Conservation (phyloP, 2,329 filamentous ascomycete genomes). For the Samsoniella hepiali region DNA sequence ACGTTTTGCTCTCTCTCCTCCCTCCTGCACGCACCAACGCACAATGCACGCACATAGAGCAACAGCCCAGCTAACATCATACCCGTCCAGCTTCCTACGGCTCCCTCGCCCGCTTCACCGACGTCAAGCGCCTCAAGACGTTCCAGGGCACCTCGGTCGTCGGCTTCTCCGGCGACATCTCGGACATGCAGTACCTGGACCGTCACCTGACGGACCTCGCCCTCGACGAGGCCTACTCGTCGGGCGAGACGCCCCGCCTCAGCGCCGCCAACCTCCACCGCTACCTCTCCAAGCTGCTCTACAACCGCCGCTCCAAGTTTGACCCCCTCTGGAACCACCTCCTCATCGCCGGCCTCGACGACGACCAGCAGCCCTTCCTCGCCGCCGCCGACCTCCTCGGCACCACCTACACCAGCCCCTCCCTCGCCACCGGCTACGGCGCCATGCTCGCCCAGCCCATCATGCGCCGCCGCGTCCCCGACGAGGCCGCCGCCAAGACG, state of each 20-base stretch:
- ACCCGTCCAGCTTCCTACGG: constrained; percentile 78
- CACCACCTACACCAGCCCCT: constrained; percentile 84
- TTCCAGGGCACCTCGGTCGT: constrained; percentile 83
- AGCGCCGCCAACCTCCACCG: constrained; percentile 94
- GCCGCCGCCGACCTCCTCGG: constrained; percentile 89
- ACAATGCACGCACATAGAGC: background rate
- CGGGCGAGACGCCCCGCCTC: constrained; percentile 47
- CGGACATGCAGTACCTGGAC: constrained; percentile 98
- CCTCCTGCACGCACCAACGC: background rate
- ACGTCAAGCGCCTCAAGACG: constrained; percentile 89
- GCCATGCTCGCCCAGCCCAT: constrained; percentile 90
- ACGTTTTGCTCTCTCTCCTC: constrained; percentile 27
- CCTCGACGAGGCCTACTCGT: constrained; percentile 81
- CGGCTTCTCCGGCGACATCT: constrained; percentile 95
- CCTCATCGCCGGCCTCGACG: constrained; percentile 84
- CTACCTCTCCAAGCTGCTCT: constrained; percentile 94
- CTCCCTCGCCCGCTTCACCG: constrained; percentile 91
- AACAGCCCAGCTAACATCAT: background rate
- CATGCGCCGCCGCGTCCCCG: constrained; percentile 76
- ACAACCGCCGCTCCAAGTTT: constrained; percentile 91
- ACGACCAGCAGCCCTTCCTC: constrained; percentile 77
- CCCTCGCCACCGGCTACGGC: constrained; percentile 90
- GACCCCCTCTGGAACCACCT: constrained; percentile 97
- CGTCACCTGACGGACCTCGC: constrained; percentile 82
- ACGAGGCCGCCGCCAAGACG: constrained; percentile 71